Evolutionary conservation across 148 eudicot genomes (phyloP), one percentile per base, ranked within the genome.

Genomic region (Beta vulgaris): DNA sequence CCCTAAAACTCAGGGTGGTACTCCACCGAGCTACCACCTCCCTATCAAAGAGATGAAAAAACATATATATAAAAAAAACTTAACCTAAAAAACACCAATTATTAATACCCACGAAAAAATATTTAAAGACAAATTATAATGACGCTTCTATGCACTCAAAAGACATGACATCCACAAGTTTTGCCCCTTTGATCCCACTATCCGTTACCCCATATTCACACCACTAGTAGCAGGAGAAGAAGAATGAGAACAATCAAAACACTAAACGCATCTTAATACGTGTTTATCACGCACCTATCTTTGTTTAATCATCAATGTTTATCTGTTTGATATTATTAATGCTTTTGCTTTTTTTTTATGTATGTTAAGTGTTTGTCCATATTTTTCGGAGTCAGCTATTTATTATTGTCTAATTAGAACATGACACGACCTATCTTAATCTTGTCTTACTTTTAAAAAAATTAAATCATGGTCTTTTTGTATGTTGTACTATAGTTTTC

Each of bases 121-220:
- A 15, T 26, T 58, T 8, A 35, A 44, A 68, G 64, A 73, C n/a
- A 12, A 73, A 44, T 71, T 65, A 43, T 51, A 39, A 67, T 80
- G 83, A 64, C 83, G 83, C 79, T 80, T 80, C 72, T 76, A 57
- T 76, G 76, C 26, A 11, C 44, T 65, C 75, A 64, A 80, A 76
- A 72, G 83, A 32, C 79, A 68, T 72, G 75, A 70, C 79, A 72
- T 40, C 54, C 26, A 62, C 13, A 21, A 42, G 12, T 49, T 64
- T 49, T 80, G 76, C 64, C 82, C 75, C 82, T 75, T 80, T 70
- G 75, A 71, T 70, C 48, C 70, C 69, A 61, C 51, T 75, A 68
- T 49, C 68, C 59, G 73, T 49, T 71, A 40, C 74, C 60, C 63
- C 68, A 67, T 48, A 58, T 68, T 66, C 77, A 46, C 36, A 68